Conservation (phyloP, 2,329 filamentous ascomycete species). For the Epichloe sp. region DNA sequence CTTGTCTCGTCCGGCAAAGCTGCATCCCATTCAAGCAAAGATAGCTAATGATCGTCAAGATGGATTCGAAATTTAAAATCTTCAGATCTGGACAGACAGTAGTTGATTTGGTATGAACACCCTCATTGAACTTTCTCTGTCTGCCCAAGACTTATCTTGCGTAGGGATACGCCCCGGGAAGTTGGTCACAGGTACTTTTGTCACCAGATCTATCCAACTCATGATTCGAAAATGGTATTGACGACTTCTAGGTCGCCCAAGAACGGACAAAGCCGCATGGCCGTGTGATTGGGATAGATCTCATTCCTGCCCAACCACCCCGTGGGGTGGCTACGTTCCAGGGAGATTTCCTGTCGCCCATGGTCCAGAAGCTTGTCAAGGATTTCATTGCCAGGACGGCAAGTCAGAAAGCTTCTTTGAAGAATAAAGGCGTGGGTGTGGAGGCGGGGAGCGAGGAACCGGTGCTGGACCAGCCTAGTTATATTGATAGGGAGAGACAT, state of each 20-base stretch:
- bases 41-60: conserved; percentile 31
- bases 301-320: conserved; percentile 85
- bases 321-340: conserved; percentile 89
- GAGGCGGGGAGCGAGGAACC: conserved; percentile 10
- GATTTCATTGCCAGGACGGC: conserved; percentile 56
- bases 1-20: background rate
- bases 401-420: conserved; percentile 7
- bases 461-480: conserved; percentile 36
- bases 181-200: conserved; percentile 50
- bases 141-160: background rate
- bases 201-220: background rate
- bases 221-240: background rate
- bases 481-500: conserved; percentile 51
- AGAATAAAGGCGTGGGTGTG: conserved; percentile 2
- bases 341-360: conserved; percentile 72
- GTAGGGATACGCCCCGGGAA: conserved; percentile 64
- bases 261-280: conserved; percentile 65
- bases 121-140: background rate
- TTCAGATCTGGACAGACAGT: conserved; percentile 75
- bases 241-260: conserved; percentile 53
- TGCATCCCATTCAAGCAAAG: background rate
- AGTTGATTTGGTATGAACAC: conserved; percentile 60
- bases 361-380: conserved; percentile 64
- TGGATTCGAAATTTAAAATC: conserved; percentile 68
- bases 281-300: conserved; percentile 78